Evolutionary conservation across 2,329 filamentous ascomycete species (phyloP).

Genomic region (Talaromyces sp.): DNA sequence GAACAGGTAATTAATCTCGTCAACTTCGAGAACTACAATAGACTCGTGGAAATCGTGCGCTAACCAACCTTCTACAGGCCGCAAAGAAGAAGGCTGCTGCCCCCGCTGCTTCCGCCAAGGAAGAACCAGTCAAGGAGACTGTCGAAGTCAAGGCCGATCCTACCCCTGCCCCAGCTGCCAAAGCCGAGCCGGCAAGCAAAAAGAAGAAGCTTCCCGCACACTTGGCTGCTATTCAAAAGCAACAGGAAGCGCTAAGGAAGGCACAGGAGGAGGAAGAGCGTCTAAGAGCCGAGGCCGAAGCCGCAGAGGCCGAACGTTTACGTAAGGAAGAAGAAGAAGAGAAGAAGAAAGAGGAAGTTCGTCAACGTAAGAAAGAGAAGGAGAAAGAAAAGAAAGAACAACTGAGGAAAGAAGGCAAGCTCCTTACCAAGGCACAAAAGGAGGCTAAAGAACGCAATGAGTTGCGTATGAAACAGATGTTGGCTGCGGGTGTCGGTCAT

Average conservation of each 20-base stretch:
- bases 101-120: slow-evolving; percentile 48
- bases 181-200: slow-evolving; percentile 64
- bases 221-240: slow-evolving; percentile 49
- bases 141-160: slow-evolving; percentile 76
- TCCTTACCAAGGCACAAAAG: slow-evolving; percentile 48
- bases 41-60: not conserved
- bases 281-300: slow-evolving; percentile 37
- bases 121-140: slow-evolving; percentile 50
- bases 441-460: slow-evolving; percentile 48
- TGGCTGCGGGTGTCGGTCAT: slow-evolving; percentile 44
- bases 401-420: slow-evolving; percentile 47
- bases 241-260: slow-evolving; percentile 45
- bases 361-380: slow-evolving; percentile 47
- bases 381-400: slow-evolving; percentile 51
- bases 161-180: slow-evolving; percentile 58
- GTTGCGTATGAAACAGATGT: slow-evolving; percentile 48
- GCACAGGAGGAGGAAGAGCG: slow-evolving; percentile 47
- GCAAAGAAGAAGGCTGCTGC: slow-evolving; percentile 72
- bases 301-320: slow-evolving; percentile 37
- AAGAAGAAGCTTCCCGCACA: slow-evolving; percentile 77
- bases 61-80: slow-evolving; percentile 51
- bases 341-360: slow-evolving; percentile 44
- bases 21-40: not conserved
- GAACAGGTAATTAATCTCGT: slow-evolving; percentile 67
- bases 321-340: slow-evolving; percentile 44